A percentile compares a stretch with the other conserved stretches of the same genome.
Conservation (phyloP, 2,329 filamentous ascomycete genomes). For the Raffaelea arxii region DNA sequence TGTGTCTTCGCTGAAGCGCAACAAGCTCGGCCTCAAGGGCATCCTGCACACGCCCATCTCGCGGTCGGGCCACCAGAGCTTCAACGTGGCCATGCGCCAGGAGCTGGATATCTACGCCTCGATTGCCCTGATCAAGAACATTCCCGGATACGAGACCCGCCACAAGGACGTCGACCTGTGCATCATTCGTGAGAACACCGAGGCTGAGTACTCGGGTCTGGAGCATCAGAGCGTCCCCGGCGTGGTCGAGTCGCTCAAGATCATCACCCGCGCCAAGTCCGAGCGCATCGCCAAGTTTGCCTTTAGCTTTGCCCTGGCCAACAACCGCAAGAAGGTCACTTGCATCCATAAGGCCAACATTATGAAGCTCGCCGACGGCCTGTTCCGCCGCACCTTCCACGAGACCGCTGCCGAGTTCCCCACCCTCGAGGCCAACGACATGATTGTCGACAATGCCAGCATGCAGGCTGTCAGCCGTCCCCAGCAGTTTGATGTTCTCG, state of each 20-base stretch:
- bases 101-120: slow-evolving; percentile 99
- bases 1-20: slow-evolving; percentile 89
- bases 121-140: slow-evolving; percentile 98
- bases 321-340: slow-evolving; percentile 98
- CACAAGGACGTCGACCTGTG: slow-evolving; percentile 96
- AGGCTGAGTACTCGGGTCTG: slow-evolving; percentile 97
- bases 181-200: slow-evolving; percentile 99
- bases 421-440: slow-evolving; percentile 91
- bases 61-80: slow-evolving; percentile 94
- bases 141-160: slow-evolving; percentile 93
- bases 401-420: slow-evolving; percentile 89
- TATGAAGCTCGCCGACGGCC: slow-evolving; percentile 98
- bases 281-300: slow-evolving; percentile 99
- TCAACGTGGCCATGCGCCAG: slow-evolving; percentile 98
- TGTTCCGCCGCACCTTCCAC: slow-evolving; percentile 98
- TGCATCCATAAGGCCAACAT: slow-evolving; percentile 99
- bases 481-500: slow-evolving; percentile 99
- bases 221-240: slow-evolving; percentile 96
- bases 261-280: slow-evolving; percentile 97
- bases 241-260: slow-evolving; percentile 98
- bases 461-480: slow-evolving; percentile 97
- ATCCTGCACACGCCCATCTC: slow-evolving; percentile 97
- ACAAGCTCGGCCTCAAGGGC: slow-evolving; percentile 98
- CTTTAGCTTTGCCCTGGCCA: slow-evolving; percentile 94
- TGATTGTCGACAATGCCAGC: slow-evolving; percentile 99